Conservation (phyloP, 2,329 filamentous ascomycete genomes). For the Penicillium sp. region DNA sequence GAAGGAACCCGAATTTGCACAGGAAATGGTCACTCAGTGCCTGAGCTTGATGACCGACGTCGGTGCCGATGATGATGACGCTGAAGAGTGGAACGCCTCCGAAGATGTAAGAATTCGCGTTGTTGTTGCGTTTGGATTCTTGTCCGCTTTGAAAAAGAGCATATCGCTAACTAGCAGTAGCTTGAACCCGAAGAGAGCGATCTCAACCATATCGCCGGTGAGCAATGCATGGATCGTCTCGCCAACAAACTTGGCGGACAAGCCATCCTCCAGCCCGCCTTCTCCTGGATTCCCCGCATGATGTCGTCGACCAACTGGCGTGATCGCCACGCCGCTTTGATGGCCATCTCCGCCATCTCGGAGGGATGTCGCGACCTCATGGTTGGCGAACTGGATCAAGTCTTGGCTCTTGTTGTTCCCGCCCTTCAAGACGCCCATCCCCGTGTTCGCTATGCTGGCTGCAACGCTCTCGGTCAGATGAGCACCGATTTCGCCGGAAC, state of each 20-base stretch:
- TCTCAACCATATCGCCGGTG: conserved; percentile 93
- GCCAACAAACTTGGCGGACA: conserved; percentile 97
- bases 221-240: conserved; percentile 96
- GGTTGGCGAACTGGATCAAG: conserved; percentile 90
- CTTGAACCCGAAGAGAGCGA: conserved; percentile 96
- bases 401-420: conserved; percentile 91
- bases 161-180: conserved; percentile 46
- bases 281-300: conserved; percentile 96
- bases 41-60: conserved; percentile 98
- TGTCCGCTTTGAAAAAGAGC: conserved; percentile 15
- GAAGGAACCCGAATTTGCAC: conserved; percentile 88
- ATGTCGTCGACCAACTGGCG: conserved; percentile 94
- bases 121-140: not conserved
- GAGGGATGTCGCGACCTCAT: conserved; percentile 96
- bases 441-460: conserved; percentile 94
- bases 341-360: conserved; percentile 98
- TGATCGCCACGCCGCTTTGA: conserved; percentile 92
- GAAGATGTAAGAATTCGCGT: conserved; percentile 70
- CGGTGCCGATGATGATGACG: conserved; percentile 91
- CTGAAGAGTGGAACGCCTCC: conserved; percentile 85
- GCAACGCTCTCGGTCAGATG: conserved; percentile 99
- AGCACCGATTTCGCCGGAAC: conserved; percentile 97
- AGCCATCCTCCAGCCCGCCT: conserved; percentile 88
- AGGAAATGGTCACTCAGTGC: conserved; percentile 98
- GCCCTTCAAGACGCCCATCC: conserved; percentile 87